Evolutionary conservation across 176 grass and related monocot species (phyloP).

Genomic region (Oryza glaberrima): DNA sequence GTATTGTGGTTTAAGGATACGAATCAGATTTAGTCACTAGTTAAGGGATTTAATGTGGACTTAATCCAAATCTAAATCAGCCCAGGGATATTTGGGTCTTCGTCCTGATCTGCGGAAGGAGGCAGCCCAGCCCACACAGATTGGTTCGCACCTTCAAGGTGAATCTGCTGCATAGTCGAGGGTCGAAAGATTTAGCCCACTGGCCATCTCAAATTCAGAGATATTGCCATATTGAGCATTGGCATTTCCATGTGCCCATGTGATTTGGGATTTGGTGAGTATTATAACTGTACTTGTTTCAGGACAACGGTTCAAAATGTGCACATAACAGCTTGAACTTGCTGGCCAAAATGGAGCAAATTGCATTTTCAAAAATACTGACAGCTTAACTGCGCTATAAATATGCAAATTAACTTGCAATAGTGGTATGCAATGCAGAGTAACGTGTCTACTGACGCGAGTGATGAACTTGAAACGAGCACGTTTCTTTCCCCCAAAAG

Average conservation of each 20-base stretch:
- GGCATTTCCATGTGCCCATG: not conserved
- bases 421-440: too few species aligned
- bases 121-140: not conserved
- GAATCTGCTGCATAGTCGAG: not conserved
- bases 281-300: not conserved
- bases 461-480: not conserved
- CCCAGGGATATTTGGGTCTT: not conserved
- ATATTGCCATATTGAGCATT: not conserved
- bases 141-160: too few species aligned
- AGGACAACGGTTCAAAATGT: not conserved
- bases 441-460: not conserved
- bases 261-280: slow-evolving; percentile 9
- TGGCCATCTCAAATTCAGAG: too few species aligned
- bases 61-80: not conserved
- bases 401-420: not conserved
- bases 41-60: too few species aligned
- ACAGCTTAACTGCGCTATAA: not conserved
- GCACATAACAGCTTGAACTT: not conserved
- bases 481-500: too few species aligned
- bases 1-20: too few species aligned
- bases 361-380: not conserved
- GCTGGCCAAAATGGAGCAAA: slow-evolving; percentile 20
- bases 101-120: not conserved
- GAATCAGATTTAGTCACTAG: too few species aligned
- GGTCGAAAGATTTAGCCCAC: not conserved